phyloP scores from a whole-genome alignment of 1,284 basidiomycete genomes.

The Ceratobasidium sp. region DNA sequence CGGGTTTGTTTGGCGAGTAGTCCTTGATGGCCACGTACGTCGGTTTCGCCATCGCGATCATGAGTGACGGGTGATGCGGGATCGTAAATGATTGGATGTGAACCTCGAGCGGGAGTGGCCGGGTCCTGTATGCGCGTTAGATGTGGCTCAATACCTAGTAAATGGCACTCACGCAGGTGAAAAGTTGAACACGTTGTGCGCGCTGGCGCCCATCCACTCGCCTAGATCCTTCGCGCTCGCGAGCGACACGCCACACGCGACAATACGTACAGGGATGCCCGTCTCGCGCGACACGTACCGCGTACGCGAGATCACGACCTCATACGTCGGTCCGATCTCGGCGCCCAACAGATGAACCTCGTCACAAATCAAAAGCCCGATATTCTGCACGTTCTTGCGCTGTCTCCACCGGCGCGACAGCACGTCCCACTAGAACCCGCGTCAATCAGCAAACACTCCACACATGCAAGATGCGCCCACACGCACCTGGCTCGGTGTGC shows the following conservation, averaged over 20 bases:
- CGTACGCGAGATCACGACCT: constrained; percentile 93
- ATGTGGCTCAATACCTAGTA: not conserved
- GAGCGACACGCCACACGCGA: constrained; percentile 93
- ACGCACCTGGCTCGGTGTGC: constrained; percentile 84
- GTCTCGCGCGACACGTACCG: constrained; percentile 97
- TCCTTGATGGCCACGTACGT: constrained; percentile 95
- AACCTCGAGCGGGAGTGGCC: constrained; percentile 96
- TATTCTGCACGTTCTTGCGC: constrained; percentile 94
- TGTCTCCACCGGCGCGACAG: constrained; percentile 97
- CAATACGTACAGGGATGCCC: constrained; percentile 88
- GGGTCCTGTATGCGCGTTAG: constrained; percentile 66
- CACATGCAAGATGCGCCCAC: not conserved
- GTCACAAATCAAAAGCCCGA: constrained; percentile 93
- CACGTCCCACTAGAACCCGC: constrained; percentile 83
- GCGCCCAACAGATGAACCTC: constrained; percentile 92
- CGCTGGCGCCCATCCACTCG: constrained; percentile 96
- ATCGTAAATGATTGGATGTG: constrained; percentile 96
- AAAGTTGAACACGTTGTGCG: constrained; percentile 97
- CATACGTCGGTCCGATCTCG: constrained; percentile 94
- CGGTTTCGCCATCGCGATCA: constrained; percentile 99
- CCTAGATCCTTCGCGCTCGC: constrained; percentile 97
- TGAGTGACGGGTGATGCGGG: constrained; percentile 96
- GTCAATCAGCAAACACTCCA: constrained; percentile 42
- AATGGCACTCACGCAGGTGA: constrained; percentile 74
- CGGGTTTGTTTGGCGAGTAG: constrained; percentile 85